Percentiles rank a stretch among this genome's conserved stretches.
Conservation (phyloP, 352 stramenopile species). For the Albugo candida region DNA sequence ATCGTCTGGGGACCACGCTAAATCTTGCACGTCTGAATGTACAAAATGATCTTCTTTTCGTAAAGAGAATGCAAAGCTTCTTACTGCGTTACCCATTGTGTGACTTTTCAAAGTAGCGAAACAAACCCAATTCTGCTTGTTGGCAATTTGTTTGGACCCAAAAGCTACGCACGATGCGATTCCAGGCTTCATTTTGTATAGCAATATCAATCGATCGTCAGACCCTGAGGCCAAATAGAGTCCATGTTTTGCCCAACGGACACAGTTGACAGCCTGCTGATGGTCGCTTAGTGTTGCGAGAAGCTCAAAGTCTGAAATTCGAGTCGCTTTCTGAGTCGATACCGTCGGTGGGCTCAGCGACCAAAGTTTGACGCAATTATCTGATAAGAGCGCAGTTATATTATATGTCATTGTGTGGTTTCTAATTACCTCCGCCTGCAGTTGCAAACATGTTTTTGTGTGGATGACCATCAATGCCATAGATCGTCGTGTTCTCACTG, state of each 20-base stretch:
- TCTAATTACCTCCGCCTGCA: constrained; percentile 31
- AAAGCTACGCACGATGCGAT: constrained; percentile 48
- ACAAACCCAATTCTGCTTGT: constrained; percentile 73
- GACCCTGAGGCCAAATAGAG: constrained; percentile 66
- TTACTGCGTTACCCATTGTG: constrained; percentile 41
- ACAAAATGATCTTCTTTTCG: background rate
- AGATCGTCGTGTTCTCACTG: constrained; percentile 63
- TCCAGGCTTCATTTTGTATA: constrained; percentile 60
- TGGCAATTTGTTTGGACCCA: constrained; percentile 49
- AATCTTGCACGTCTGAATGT: constrained; percentile 49
- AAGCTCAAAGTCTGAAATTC: constrained; percentile 28
- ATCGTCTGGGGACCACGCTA: constrained; percentile 76
- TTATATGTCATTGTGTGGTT: background rate
- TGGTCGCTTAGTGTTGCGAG: constrained; percentile 62
- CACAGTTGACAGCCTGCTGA: constrained; percentile 72
- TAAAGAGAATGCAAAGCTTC: background rate
- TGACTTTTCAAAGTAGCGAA: constrained; percentile 66
- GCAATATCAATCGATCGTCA: constrained; percentile 65
- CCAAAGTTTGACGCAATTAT: constrained; percentile 75
- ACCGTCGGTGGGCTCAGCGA: constrained; percentile 16
- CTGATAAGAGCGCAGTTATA: constrained; percentile 7
- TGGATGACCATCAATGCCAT: constrained; percentile 69
- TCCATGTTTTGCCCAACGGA: constrained; percentile 61
- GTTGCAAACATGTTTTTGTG: constrained; percentile 50
- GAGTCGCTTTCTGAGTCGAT: background rate